Base-by-base conservation (phyloP, 208 protist genomes). In the Willaertia magna region DNA sequence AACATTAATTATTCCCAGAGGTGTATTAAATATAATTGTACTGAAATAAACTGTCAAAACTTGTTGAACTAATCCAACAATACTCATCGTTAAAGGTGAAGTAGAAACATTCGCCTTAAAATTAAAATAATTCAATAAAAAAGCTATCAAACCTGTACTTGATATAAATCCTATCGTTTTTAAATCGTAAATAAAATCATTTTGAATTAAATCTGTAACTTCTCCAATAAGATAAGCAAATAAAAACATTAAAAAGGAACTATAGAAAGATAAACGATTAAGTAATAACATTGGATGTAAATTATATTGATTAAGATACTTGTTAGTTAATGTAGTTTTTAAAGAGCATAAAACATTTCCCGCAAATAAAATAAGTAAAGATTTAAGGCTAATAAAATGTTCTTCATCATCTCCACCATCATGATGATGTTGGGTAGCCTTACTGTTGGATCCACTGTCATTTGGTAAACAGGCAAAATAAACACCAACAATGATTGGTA, bases 401-500 rank as follows among this genome's bases (percentile, higher is more conserved):
- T 42, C 75, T 42, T 79, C 42, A 44, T 3, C 30, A 22, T 44
- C 7, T 44, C 4, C 9, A 12, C 47, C 12, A 49, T 16, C 47
- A 4, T 49, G n/a, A n/a, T n/a, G n/a, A n/a, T n/a, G n/a, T n/a
- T n/a, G n/a, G n/a, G n/a, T n/a, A n/a, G n/a, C n/a, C n/a, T n/a
- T n/a, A n/a, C n/a, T n/a, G n/a, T n/a, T n/a, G n/a, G n/a, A n/a
- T n/a, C n/a, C 12, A 49, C 47, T 49, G 51, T 59, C 51, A n/a
- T 14, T 20, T n/a, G 9, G 9, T 20, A n/a, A n/a, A 59, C 51
- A 59, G 11, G 75, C 49, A 4, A 79, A 49, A 39, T 26, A 44
- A 79, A 79, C 75, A 42, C 75, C 75, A 26, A 49, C 12, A 79
- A 79, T 39, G 30, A 79, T 79, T 49, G 75, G 75, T 14, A 79